phyloP scores from a whole-genome alignment of 345 rosid species.

The Rhodamnia argentea region DNA sequence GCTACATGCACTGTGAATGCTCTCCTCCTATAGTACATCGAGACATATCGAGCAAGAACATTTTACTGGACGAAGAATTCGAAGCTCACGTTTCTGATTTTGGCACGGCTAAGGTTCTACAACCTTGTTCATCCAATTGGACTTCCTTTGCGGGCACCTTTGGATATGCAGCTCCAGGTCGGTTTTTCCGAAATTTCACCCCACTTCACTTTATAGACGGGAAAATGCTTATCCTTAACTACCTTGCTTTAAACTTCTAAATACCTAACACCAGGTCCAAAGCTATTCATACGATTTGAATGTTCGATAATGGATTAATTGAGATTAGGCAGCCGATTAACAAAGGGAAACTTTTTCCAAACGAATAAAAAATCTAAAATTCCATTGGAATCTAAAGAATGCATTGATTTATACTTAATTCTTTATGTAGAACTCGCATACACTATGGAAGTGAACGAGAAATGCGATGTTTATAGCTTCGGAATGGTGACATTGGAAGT shows the following conservation, averaged over 20 bases:
- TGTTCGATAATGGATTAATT: too few species aligned
- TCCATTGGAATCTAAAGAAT: too few species aligned
- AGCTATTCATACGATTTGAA: too few species aligned
- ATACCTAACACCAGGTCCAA: neutral
- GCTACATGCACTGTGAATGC: conserved; percentile 2
- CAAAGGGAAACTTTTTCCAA: too few species aligned
- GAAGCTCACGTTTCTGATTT: neutral
- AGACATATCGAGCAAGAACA: conserved; percentile 2
- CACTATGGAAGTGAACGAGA: neutral
- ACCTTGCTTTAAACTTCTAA: neutral
- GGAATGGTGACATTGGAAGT: neutral
- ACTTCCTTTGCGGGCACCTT: neutral
- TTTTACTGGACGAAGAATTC: neutral
- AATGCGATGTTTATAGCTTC: neutral
- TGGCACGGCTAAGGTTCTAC: neutral
- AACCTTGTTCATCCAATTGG: too few species aligned
- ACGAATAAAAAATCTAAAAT: too few species aligned
- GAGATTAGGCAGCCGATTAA: too few species aligned
- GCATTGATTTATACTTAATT: too few species aligned
- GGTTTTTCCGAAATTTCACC: neutral
- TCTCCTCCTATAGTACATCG: neutral
- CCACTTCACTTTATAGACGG: neutral
- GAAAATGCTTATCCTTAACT: neutral
- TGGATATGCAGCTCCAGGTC: neutral
- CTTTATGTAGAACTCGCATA: neutral